Percentiles rank a stretch among this genome's conserved stretches.
These are phyloP conservation scores for Lagenidium giganteum DNA, from an alignment of 352 stramenopile species.

Conservation along the genomic window DNA sequence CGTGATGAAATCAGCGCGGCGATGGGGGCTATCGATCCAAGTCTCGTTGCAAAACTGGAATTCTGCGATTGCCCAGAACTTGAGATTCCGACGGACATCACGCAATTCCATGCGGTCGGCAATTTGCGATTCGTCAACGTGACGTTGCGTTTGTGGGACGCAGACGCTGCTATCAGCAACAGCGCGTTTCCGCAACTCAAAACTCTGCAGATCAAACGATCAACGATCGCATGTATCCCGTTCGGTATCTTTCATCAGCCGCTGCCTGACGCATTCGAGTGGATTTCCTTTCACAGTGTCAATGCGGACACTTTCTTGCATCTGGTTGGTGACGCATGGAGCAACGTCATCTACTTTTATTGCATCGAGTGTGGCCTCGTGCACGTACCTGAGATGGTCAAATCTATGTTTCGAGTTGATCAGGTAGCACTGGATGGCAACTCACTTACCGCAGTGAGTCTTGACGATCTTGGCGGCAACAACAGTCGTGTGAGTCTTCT, in stretches of 20 bases:
- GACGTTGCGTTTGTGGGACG: too few relatives aligned
- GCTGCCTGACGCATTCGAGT: constrained; percentile 12
- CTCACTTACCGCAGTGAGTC: not conserved
- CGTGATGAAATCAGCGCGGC: not conserved
- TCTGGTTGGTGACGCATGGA: constrained; percentile 5
- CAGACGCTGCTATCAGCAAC: too few relatives aligned
- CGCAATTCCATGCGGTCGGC: too few relatives aligned
- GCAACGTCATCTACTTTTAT: constrained; percentile 8
- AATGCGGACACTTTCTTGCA: constrained; percentile 4
- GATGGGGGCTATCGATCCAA: constrained; percentile 3
- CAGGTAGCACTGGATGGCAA: constrained; percentile 1
- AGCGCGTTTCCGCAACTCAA: too few relatives aligned
- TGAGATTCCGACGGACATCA: not conserved
- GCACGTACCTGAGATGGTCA: constrained; percentile 1
- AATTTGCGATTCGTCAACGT: too few relatives aligned
- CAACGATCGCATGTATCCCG: too few relatives aligned
- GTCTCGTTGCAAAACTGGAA: not conserved
- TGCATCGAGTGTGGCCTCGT: constrained; percentile 1
- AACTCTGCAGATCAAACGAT: too few relatives aligned
- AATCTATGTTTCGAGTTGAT: constrained; percentile 4
- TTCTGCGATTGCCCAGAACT: not conserved
- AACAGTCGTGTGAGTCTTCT: too few relatives aligned
- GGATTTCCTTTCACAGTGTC: constrained; percentile 3
- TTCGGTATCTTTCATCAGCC: too few relatives aligned
- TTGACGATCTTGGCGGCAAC: too few relatives aligned